Evolutionary conservation across 805 yeast species (phyloP).

Genomic region (Yamadazyma ubonensis): DNA sequence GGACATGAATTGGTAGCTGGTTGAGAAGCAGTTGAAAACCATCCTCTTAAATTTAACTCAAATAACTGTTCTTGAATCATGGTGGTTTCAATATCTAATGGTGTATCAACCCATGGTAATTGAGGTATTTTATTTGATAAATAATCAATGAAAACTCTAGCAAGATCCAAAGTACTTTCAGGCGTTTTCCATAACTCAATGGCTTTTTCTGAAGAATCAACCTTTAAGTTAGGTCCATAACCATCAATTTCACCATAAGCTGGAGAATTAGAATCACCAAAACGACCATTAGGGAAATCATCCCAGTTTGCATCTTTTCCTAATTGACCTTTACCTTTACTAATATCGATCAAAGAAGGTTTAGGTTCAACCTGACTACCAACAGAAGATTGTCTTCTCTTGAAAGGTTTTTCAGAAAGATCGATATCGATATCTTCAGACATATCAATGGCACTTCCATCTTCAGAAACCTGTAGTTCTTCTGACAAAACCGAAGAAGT

Average conservation of each 20-base stretch:
- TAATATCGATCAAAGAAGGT: conserved; percentile 63
- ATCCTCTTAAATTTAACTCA: conserved; percentile 68
- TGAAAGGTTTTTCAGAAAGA: conserved; percentile 5
- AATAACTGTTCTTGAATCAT: conserved; percentile 89
- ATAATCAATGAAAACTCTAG: conserved; percentile 67
- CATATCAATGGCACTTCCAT: conserved; percentile 20
- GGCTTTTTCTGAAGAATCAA: conserved; percentile 61
- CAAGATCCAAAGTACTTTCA: conserved; percentile 53
- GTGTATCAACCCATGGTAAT: conserved; percentile 90
- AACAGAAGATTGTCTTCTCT: conserved; percentile 38
- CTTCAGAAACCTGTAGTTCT: conserved; percentile 37
- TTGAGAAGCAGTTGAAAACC: conserved; percentile 91
- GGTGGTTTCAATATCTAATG: conserved; percentile 85
- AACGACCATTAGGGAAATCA: conserved; percentile 94
- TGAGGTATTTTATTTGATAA: conserved; percentile 71
- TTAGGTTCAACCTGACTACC: conserved; percentile 35
- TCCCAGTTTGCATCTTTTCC: conserved; percentile 97
- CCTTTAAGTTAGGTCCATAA: conserved; percentile 88
- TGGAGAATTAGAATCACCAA: conserved; percentile 92
- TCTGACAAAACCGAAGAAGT: conserved; percentile 48
- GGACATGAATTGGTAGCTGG: conserved; percentile 84
- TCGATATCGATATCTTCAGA: conserved; percentile 10
- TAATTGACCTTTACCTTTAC: conserved; percentile 77
- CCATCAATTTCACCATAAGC: conserved; percentile 99
- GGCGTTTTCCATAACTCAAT: conserved; percentile 82